These are phyloP conservation scores for Earliella scabrosa DNA, from an alignment of 1,284 basidiomycete genomes.

Conservation along the genomic window DNA sequence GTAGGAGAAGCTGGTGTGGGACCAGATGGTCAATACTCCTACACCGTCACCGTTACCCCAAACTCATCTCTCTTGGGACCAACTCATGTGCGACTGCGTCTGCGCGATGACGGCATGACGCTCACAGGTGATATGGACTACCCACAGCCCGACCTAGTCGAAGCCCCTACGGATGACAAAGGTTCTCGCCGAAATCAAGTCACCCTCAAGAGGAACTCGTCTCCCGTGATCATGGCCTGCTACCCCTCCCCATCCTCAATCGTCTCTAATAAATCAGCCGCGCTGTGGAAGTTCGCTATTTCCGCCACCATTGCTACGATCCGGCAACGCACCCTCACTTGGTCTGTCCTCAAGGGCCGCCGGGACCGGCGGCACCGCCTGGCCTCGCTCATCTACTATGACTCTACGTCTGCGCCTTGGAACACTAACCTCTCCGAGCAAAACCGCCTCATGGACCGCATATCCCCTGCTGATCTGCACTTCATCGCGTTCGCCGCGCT, in stretches of 20 bases:
- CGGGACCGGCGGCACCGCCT: conserved; percentile 14
- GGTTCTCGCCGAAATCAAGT: too few relatives aligned
- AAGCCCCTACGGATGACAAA: not conserved
- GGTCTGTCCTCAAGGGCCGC: conserved; percentile 5
- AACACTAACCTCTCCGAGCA: conserved; percentile 10
- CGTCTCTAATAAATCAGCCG: conserved; percentile 15
- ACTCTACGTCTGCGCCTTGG: not conserved
- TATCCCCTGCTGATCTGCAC: conserved; percentile 10
- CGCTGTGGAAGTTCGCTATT: conserved; percentile 32
- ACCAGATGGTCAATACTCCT: not conserved
- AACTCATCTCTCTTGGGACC: not conserved
- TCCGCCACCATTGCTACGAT: conserved; percentile 18
- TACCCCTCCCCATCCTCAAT: conserved; percentile 26
- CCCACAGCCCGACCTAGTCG: not conserved
- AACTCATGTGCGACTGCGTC: not conserved
- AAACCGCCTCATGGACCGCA: not conserved
- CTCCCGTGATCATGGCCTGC: conserved; percentile 19
- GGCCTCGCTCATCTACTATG: conserved; percentile 18
- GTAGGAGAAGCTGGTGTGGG: not conserved
- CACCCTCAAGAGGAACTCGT: conserved; percentile 15
- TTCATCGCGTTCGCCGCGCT: conserved; percentile 4
- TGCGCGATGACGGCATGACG: conserved; percentile 6
- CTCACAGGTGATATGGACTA: conserved; percentile 4
- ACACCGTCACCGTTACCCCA: not conserved
- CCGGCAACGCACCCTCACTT: conserved; percentile 11